These are phyloP conservation scores for Candolleomyces aberdarensis DNA, from an alignment of 768 basidiomycete species.

Conservation along the genomic window DNA sequence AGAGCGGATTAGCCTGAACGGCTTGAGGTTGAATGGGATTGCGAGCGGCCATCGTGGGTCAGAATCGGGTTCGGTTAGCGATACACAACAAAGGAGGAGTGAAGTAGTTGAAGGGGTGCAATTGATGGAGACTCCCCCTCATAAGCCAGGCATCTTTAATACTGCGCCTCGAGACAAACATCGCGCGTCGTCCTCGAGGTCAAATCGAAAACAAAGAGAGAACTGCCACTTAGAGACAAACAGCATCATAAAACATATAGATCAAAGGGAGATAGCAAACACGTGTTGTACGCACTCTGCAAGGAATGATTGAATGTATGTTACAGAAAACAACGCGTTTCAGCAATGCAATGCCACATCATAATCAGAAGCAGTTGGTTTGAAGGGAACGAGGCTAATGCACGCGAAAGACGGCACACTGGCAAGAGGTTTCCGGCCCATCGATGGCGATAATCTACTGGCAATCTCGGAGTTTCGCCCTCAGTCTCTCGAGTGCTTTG, in stretches of 20 bases:
- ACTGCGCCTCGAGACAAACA: conserved; percentile 10
- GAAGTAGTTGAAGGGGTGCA: conserved; percentile 1
- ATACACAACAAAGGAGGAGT: not conserved
- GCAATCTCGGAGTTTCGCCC: conserved; percentile 44
- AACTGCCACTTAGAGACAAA: conserved; percentile 8
- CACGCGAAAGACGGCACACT: conserved; percentile 1
- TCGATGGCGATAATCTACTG: not conserved
- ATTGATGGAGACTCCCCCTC: not conserved
- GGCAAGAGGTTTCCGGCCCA: not conserved
- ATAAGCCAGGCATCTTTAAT: conserved; percentile 8
- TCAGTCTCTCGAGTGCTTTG: conserved; percentile 61
- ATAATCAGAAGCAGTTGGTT: not conserved
- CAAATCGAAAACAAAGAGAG: conserved; percentile 14
- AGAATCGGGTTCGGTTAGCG: conserved; percentile 14
- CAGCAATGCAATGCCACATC: not conserved
- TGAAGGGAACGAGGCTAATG: conserved; percentile 6
- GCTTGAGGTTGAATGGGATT: conserved; percentile 16
- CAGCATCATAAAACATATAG: conserved; percentile 10
- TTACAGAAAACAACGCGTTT: too few species aligned
- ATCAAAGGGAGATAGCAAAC: conserved; percentile 14
- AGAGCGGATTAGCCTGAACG: conserved; percentile 28
- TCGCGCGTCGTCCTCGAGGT: conserved; percentile 24
- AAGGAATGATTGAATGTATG: too few species aligned
- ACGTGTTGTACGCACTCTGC: conserved; percentile 23
- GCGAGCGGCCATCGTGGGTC: conserved; percentile 19